Evolutionary conservation across 2,329 filamentous ascomycete species (phyloP).

Genomic region (Aspergillus transmontanensis): DNA sequence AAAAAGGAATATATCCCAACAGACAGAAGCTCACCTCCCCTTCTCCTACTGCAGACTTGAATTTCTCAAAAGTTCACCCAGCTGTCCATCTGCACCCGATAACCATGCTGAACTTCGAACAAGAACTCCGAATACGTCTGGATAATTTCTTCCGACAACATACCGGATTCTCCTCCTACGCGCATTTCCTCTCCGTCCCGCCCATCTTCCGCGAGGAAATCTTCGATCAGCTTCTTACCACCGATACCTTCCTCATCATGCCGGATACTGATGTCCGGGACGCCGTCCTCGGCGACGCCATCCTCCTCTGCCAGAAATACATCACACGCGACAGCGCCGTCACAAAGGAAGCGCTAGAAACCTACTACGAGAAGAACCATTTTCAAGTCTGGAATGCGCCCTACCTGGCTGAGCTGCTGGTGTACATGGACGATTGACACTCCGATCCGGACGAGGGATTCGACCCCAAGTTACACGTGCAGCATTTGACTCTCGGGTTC

Average conservation of each 20-base stretch:
- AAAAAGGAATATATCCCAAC: background rate
- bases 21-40: background rate
- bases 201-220: conserved; percentile 1
- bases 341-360: background rate
- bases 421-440: background rate
- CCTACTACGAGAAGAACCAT: conserved; percentile 1
- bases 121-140: background rate
- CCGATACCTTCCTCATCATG: conserved; percentile 1
- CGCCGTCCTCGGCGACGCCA: background rate
- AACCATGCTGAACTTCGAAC: background rate
- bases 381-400: background rate
- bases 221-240: background rate
- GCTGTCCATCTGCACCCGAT: background rate
- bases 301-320: background rate
- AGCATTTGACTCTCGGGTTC: background rate
- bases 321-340: background rate
- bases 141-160: background rate
- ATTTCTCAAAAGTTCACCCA: background rate
- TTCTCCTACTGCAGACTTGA: background rate
- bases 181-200: background rate
- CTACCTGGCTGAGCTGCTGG: background rate
- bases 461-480: background rate
- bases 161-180: background rate
- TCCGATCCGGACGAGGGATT: background rate
- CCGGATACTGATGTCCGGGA: background rate